A percentile compares a stretch with the other conserved stretches of the same genome.
Conservation (phyloP, 768 basidiomycete species). For the Obba rivulosa region DNA sequence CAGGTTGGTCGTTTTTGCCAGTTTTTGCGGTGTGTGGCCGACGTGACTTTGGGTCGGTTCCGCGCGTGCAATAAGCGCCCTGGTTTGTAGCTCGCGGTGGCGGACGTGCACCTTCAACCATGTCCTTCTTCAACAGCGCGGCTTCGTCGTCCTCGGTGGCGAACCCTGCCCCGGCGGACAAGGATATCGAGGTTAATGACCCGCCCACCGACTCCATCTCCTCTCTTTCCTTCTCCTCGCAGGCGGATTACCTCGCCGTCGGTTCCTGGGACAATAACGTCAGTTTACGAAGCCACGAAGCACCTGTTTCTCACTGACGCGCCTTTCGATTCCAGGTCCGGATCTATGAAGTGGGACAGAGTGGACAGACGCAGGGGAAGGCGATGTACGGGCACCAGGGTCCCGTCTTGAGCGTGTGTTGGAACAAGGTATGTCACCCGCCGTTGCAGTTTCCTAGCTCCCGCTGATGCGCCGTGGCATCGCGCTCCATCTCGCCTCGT, state of each 20-base stretch:
- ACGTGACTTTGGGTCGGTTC: conserved; percentile 5
- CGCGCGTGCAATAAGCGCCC: neutral
- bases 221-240: conserved; percentile 75
- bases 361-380: conserved; percentile 80
- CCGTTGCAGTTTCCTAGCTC: neutral
- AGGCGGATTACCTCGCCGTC: conserved; percentile 86
- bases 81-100: neutral
- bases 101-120: neutral
- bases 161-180: conserved; percentile 41
- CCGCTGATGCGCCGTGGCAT: neutral
- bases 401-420: conserved; percentile 82
- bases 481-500: neutral
- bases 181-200: conserved; percentile 77
- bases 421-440: conserved; percentile 72
- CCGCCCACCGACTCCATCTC: conserved; percentile 88
- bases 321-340: conserved; percentile 55
- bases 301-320: conserved; percentile 5
- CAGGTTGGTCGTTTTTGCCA: conserved; percentile 44
- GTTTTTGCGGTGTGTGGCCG: neutral
- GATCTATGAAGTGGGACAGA: conserved; percentile 82
- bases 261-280: conserved; percentile 95
- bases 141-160: conserved; percentile 25
- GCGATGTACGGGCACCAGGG: conserved; percentile 90
- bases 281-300: conserved; percentile 16
- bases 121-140: neutral